Evolutionary conservation across 805 yeast species (phyloP).

Genomic region (Lachancea waltii): DNA sequence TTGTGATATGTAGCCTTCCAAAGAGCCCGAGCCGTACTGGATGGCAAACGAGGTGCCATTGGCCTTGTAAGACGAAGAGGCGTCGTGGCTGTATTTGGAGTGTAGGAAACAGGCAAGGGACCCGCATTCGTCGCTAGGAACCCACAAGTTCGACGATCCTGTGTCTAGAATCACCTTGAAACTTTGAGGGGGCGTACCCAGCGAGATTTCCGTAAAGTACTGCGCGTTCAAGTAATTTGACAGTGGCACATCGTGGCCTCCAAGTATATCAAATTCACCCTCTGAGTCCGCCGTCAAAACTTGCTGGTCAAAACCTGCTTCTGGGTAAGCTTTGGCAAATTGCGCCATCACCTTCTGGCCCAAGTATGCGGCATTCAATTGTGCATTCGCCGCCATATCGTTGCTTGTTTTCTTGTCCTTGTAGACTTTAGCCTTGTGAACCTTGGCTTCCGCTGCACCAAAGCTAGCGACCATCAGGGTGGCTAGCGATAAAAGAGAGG

Average conservation of each 20-base stretch:
- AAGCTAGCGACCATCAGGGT: conserved; percentile 19
- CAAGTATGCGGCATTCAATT: conserved; percentile 38
- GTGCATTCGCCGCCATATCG: conserved; percentile 28
- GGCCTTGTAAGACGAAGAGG: conserved; percentile 75
- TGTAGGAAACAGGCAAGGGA: conserved; percentile 95
- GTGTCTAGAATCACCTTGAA: conserved; percentile 95
- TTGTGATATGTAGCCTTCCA: conserved; percentile 87
- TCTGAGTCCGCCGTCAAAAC: conserved; percentile 17
- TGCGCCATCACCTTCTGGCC: conserved; percentile 54
- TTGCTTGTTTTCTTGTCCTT: conserved; percentile 54
- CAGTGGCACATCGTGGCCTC: conserved; percentile 70
- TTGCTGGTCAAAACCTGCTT: conserved; percentile 28
- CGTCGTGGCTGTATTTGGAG: conserved; percentile 77
- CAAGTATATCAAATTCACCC: background rate
- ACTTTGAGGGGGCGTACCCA: conserved; percentile 90
- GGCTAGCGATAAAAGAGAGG: conserved; percentile 27
- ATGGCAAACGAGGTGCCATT: conserved; percentile 85
- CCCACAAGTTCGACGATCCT: conserved; percentile 96
- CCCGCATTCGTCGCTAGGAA: conserved; percentile 81
- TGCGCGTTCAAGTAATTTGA: conserved; percentile 94
- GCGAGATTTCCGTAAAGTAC: conserved; percentile 81
- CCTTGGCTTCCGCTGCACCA: conserved; percentile 40
- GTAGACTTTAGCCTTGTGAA: conserved; percentile 50
- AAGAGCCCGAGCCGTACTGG: conserved; percentile 86
- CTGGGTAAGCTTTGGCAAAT: conserved; percentile 42